Base-by-base conservation (phyloP, 2,329 filamentous ascomycete genomes). In the Akanthomyces dipterigenus region DNA sequence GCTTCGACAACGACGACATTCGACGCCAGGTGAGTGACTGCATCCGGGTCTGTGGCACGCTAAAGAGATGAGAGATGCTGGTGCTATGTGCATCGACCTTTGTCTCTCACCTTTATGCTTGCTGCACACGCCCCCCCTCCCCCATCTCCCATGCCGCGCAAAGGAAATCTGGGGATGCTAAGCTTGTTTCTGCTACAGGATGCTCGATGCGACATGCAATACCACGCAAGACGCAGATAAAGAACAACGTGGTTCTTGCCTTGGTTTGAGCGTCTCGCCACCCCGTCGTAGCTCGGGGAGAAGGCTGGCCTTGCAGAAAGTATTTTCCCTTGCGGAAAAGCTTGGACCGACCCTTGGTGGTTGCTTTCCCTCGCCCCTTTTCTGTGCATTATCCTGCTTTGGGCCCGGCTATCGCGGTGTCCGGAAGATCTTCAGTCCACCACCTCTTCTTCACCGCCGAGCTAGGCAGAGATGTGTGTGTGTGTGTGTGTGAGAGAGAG, bases 141-240 rank as follows among this genome's bases (percentile, higher is more conserved):
- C 14, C n/a, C 40, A 20, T 31, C 34, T 9, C 53, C 43, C 55
- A 57, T 48, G 22, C 55, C 55, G 46, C 55, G 45, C 55, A 59
- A 50, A 59, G 36, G 34, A 43, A 20, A 49, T 59, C 55, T 26
- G 55, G 55, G 55, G 43, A 50, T 59, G 12, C 55, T 59, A 43
- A 50, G 36, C 45, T 50, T 40, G 31, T 24, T 31, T 42, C 12
- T 24, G 22, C 36, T 31, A 36, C 2, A 31, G 24, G 24, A 59
- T 42, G 9, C 22, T 42, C 22, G 24, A 59, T 59, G 46, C 34
- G 20, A 31, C 46, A 28, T 48, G 12, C 54, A 46, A 34, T 54
- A n/a, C n/a, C n/a, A 26, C n/a, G 12, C 18, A 28, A 50, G 46
- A 34, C 31, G n/a, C 20, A 34, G 28, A 34, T 4, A 22, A 3